Base-by-base conservation (phyloP, 371 early-diverging fungal species). In the Apophysomyces ossiformis region DNA sequence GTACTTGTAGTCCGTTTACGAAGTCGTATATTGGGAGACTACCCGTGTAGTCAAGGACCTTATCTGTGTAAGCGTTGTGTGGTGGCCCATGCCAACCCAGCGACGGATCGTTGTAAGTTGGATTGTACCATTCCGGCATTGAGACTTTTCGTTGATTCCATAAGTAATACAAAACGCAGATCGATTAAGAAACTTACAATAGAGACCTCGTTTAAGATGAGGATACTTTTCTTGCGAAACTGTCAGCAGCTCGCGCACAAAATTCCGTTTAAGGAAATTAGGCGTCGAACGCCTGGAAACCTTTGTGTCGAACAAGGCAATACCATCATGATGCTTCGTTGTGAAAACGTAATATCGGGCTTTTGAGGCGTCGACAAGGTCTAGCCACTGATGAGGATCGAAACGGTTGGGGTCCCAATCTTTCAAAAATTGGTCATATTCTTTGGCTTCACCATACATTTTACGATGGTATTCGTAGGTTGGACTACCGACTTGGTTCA, bases 111-210 rank as follows among this genome's bases (percentile, higher is more conserved):
- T 65, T 58, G 38, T 79, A 79, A 1, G 62, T 60, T 12, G 79
- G 74, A 61, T 79, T 68, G 57, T 72, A 79, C 79, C 79, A 79
- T 64, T 79, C 79, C 5, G 79, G 79, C 39, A 79, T 36, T 16
- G 79, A 79, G 54, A 76, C 79, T 79, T 46, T 44, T 8, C 13
- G 16, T n/a, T 7, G 54, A 8, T 5, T 8, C 1, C 18, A 35
- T 18, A 63, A 45, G 41, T 16, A 56, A n/a, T n/a, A 5, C 13
- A 26, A 46, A 12, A 45, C 13, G 36, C 32, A 12, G 50, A 62
- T 13, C 35, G 11, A 39, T 38, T 37, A 38, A 50, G 13, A 36
- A 13, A 64, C 73, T 57, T 69, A 74, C 79, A 79, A 46, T 79
- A 79, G 5, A 79, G 39, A 7, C 79, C 79, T 0, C 74, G 72